Conservation (phyloP, 2,329 filamentous ascomycete species). For the Colletotrichum caudatum region DNA sequence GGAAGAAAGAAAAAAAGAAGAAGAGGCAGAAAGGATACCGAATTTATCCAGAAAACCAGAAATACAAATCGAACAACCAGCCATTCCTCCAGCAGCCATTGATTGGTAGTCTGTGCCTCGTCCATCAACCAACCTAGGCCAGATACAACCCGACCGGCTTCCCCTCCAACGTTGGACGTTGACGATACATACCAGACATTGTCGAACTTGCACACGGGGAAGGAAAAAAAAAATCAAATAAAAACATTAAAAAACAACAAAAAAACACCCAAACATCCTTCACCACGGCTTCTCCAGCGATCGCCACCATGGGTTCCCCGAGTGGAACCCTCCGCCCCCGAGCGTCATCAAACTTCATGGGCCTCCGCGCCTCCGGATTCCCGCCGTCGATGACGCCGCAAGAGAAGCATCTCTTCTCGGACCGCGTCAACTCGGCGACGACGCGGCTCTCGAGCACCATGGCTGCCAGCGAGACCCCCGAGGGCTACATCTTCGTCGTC, state of each 20-base stretch:
- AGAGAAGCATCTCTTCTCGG: conserved; percentile 37
- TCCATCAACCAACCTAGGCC: not conserved
- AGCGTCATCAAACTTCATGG: conserved; percentile 40
- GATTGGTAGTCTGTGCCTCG: not conserved
- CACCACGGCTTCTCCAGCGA: conserved; percentile 40
- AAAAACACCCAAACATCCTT: conserved; percentile 9
- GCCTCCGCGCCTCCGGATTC: conserved; percentile 32
- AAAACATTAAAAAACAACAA: not conserved
- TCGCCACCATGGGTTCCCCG: conserved; percentile 40
- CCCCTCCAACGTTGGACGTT: not conserved
- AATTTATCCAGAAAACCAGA: not conserved
- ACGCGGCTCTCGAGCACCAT: conserved; percentile 37
- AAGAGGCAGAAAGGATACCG: conserved; percentile 15
- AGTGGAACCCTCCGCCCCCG: conserved; percentile 38
- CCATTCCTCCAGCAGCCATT: not conserved
- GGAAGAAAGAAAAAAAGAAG: too few species aligned
- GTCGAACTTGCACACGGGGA: not conserved
- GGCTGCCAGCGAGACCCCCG: conserved; percentile 28
- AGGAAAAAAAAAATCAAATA: not conserved
- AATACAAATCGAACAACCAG: not conserved
- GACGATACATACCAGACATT: conserved; percentile 2
- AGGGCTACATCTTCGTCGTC: conserved; percentile 34
- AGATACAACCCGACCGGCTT: not conserved
- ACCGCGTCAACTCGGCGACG: conserved; percentile 36
- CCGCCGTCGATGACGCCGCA: conserved; percentile 35